Conservation (phyloP, 768 basidiomycete species). For the Coprinopsis cinerea region DNA sequence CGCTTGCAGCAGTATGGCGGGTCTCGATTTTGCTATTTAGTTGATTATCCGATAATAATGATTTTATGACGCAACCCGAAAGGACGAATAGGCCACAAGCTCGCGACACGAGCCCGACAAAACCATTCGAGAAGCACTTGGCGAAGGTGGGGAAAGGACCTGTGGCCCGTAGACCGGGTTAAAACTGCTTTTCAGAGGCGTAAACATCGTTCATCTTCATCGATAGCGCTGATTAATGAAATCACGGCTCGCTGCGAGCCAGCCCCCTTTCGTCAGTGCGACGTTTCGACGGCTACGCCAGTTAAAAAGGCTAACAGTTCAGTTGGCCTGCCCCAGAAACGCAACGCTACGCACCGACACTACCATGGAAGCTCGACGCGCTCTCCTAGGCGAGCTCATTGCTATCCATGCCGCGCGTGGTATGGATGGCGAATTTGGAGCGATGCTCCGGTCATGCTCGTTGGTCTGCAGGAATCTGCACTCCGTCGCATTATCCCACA, state of each 20-base stretch:
- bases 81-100: no score
- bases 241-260: not conserved
- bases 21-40: no score
- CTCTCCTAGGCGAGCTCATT: not conserved
- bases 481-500: not conserved
- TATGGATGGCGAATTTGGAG: not conserved
- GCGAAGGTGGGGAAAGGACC: no score
- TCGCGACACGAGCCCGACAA: no score
- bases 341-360: not conserved
- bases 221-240: slow-evolving; percentile 1
- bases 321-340: not conserved
- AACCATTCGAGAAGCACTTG: no score
- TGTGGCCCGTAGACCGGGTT: not conserved
- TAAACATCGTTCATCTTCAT: not conserved
- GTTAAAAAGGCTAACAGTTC: no score
- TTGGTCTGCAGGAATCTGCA: not conserved
- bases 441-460: not conserved
- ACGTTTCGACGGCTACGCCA: no score
- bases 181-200: not conserved
- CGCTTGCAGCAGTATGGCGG: no score
- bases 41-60: no score
- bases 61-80: no score
- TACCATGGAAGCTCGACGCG: not conserved
- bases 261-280: no score
- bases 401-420: not conserved